A percentile compares a stretch with the other conserved stretches of the same genome.
These are phyloP conservation scores for Calocybe gangraenosa DNA, from an alignment of 768 basidiomycete genomes.

Conservation along the genomic window DNA sequence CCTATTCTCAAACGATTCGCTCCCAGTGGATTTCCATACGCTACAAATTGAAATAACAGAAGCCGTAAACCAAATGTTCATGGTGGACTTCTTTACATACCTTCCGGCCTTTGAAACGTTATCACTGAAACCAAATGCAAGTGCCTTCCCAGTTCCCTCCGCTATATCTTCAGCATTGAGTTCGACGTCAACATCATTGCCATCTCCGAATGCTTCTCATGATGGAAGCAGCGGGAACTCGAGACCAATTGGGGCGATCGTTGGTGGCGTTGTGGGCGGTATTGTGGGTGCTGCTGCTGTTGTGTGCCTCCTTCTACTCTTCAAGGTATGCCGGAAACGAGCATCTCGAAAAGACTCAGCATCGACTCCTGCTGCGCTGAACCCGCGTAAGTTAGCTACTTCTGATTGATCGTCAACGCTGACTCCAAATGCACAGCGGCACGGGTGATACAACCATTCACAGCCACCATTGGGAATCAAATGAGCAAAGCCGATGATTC, in stretches of 20 bases:
- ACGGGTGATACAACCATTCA: too few relatives aligned
- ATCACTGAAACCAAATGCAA: neutral
- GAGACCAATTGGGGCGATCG: neutral
- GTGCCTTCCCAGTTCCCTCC: neutral
- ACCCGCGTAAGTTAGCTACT: neutral
- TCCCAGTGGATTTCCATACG: neutral
- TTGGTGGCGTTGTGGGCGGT: neutral
- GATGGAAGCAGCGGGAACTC: neutral
- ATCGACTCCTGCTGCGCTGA: neutral
- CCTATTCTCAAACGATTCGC: neutral
- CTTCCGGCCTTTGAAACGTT: neutral
- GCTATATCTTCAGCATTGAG: neutral
- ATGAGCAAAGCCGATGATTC: too few relatives aligned
- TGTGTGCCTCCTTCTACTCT: neutral
- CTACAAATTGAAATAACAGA: neutral
- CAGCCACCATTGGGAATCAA: too few relatives aligned
- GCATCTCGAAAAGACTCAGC: neutral
- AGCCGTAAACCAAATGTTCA: neutral
- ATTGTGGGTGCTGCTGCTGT: neutral
- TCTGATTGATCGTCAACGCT: too few relatives aligned
- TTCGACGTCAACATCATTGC: neutral
- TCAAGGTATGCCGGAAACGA: neutral
- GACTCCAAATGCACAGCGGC: too few relatives aligned
- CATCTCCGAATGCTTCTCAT: neutral
- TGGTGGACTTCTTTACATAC: neutral